phyloP scores from a whole-genome alignment of 768 basidiomycete genomes.

The Boletus patriciae region DNA sequence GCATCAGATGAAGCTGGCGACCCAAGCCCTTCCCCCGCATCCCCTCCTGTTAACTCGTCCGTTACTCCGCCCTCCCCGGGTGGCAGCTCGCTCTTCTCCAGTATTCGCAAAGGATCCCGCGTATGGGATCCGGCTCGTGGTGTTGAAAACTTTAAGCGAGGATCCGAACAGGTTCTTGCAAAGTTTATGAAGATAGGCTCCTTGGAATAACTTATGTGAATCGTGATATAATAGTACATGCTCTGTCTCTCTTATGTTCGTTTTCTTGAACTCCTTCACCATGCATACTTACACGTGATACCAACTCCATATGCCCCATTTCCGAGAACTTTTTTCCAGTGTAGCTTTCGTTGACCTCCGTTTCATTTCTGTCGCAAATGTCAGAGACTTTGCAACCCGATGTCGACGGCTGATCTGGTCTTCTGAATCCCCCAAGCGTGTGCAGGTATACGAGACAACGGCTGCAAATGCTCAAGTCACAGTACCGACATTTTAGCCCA shows the following conservation, averaged over 20 bases:
- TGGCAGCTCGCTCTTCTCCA: constrained; percentile 36
- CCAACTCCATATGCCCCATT: neutral
- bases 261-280: constrained; percentile 1
- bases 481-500: neutral
- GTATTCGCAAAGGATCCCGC: constrained; percentile 50
- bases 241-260: neutral
- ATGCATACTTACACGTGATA: neutral
- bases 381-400: neutral
- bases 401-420: neutral
- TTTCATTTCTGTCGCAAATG: neutral
- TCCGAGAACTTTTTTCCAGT: neutral
- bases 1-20: constrained; percentile 8
- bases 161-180: constrained; percentile 84
- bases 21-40: constrained; percentile 5
- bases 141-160: constrained; percentile 82
- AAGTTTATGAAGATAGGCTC: constrained; percentile 80
- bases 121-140: constrained; percentile 87
- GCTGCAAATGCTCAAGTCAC: neutral
- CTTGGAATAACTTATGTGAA: constrained; percentile 53
- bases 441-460: neutral
- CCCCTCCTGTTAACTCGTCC: constrained; percentile 52
- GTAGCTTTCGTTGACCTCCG: neutral
- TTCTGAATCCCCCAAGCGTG: neutral
- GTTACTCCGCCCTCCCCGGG: constrained; percentile 52
- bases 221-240: neutral